Conservation (phyloP, 805 yeast genomes). For the Candida anglica region DNA sequence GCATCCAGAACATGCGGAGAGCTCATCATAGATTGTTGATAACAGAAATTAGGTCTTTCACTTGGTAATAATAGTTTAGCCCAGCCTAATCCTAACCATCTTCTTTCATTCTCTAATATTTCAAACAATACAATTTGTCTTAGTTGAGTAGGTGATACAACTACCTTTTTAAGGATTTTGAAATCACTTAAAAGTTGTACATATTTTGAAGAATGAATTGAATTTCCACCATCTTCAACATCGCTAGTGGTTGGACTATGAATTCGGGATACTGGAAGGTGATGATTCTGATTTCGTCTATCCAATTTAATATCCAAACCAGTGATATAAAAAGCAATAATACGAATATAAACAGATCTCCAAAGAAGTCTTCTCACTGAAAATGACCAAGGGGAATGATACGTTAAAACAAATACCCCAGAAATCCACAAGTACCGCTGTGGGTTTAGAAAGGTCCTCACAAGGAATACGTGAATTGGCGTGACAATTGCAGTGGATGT, state of each 20-base stretch:
- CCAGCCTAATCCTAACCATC: constrained; percentile 66
- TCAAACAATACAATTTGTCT: constrained; percentile 49
- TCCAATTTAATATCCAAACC: constrained; percentile 30
- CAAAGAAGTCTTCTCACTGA: constrained; percentile 44
- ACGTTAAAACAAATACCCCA: constrained; percentile 38
- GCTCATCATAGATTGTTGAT: constrained; percentile 27
- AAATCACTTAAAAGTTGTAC: constrained; percentile 29
- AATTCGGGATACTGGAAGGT: constrained; percentile 8
- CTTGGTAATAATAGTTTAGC: constrained; percentile 44
- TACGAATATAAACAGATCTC: constrained; percentile 44
- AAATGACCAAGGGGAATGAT: constrained; percentile 46
- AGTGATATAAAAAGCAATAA: constrained; percentile 34
- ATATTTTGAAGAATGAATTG: not conserved
- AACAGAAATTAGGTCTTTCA: constrained; percentile 49
- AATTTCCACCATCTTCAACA: constrained; percentile 8
- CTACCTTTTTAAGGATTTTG: constrained; percentile 33
- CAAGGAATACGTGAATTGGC: constrained; percentile 40
- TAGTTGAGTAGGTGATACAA: constrained; percentile 37
- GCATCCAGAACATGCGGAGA: constrained; percentile 15
- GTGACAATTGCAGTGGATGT: constrained; percentile 31
- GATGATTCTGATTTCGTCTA: constrained; percentile 5
- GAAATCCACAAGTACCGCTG: constrained; percentile 29
- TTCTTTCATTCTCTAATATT: constrained; percentile 53
- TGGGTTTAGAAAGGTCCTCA: constrained; percentile 27
- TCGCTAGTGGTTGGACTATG: constrained; percentile 16